phyloP scores from a whole-genome alignment of 2,329 filamentous ascomycete genomes.

The Magnaporthiopsis poae region DNA sequence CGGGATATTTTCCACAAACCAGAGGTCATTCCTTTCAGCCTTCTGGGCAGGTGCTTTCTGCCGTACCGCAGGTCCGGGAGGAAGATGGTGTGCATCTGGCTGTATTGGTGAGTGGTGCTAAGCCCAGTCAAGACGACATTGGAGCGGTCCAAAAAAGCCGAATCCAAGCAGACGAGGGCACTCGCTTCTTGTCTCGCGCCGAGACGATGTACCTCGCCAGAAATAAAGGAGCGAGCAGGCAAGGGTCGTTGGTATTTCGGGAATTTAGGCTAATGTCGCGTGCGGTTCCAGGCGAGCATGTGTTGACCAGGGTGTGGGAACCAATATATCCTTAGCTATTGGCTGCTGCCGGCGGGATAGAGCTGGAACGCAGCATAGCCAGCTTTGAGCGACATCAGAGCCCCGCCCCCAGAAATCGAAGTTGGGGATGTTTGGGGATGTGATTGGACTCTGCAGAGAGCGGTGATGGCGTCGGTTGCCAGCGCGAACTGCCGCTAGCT shows the following conservation, averaged over 20 bases:
- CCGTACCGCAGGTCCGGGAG: too few relatives aligned
- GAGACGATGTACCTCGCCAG: neutral
- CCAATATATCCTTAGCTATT: neutral
- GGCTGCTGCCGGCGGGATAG: too few relatives aligned
- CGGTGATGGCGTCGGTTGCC: too few relatives aligned
- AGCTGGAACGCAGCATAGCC: neutral
- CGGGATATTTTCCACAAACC: slow-evolving; percentile 7
- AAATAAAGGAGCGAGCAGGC: neutral
- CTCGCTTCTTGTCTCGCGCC: neutral
- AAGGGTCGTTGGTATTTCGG: neutral
- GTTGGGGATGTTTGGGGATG: neutral
- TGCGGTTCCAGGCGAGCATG: neutral
- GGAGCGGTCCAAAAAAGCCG: neutral
- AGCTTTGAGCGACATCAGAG: neutral
- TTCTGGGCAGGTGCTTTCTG: neutral
- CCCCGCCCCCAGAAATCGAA: neutral
- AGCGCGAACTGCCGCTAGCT: too few relatives aligned
- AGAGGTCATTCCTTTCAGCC: slow-evolving; percentile 1
- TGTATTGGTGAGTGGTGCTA: too few relatives aligned
- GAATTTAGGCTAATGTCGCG: neutral
- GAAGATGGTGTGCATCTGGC: too few relatives aligned
- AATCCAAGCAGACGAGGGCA: neutral
- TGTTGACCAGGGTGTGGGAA: neutral
- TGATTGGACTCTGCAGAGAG: too few relatives aligned
- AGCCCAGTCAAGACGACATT: neutral